Evolutionary conservation across 1,139 yeast genomes (phyloP), one percentile per base, ranked within the genome.

Genomic region (Debaryomyces subglobosus): DNA sequence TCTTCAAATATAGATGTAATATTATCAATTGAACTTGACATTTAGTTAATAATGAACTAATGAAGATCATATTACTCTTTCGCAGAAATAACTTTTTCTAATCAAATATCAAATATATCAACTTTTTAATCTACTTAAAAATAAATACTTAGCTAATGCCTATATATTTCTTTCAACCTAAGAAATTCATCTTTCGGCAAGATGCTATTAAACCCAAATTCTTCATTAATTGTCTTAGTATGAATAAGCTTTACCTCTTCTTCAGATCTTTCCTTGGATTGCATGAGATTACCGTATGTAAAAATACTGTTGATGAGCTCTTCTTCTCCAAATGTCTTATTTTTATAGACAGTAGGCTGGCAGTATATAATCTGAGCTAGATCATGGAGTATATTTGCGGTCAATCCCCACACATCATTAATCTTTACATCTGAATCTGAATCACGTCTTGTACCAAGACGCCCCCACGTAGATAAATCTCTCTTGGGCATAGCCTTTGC

Each of bases 401-500:
- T 91, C 42, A 91, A 68, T 0, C 97, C 97, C 97, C 97, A 91
- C 3, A 91, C 89, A 58, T 87, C 89, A 60, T 86, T 81, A 39
- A 78, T 68, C 53, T 71, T 72, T 49, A 73, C 74, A 51, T 73
- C 69, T 8, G 78, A 71, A 13, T 57, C 65, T 6, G 70, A 61
- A 50, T 72, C 69, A 23, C 72, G 57, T 45, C 79, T 59, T 13
- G 77, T 64, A 1, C 81, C 81, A 34, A 66, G 56, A 50, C 73
- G 62, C 2, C 81, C 81, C 81, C 81, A 76, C 20, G 50, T 50
- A 5, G 59, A 52, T 20, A 67, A 49, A 37, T 55, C 50, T 48
- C 47, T 51, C 48, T 46, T 51, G 24, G 44, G 44, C 37, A 66
- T 68, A 23, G 65, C 61, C 29, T 49, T 46, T 10, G 50, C 40